Evolutionary conservation across 352 stramenopile species (phyloP).

Genomic region (Pythium utonaiense): DNA sequence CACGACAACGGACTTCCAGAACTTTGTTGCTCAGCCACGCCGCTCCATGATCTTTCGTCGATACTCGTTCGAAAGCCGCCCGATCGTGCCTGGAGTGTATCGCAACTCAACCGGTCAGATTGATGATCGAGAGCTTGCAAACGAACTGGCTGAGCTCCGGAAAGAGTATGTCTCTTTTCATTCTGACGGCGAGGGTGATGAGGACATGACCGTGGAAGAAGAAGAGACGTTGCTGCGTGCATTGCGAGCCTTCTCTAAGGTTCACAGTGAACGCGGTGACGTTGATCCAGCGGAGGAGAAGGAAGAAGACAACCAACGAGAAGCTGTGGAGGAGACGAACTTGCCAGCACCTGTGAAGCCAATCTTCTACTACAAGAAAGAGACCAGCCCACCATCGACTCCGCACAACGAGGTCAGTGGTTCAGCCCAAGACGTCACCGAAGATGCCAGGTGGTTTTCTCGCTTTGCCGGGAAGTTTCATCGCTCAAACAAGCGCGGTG

Average conservation of each 20-base stretch:
- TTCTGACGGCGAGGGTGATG: slow-evolving; percentile 3
- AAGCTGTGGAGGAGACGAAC: background rate
- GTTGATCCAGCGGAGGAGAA: background rate
- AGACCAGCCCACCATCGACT: background rate
- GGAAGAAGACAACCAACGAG: background rate
- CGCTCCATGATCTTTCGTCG: slow-evolving; percentile 19
- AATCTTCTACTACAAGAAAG: slow-evolving; percentile 15
- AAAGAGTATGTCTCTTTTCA: background rate
- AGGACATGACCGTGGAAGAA: slow-evolving; percentile 11
- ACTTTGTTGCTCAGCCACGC: slow-evolving; percentile 20
- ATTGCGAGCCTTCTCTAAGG: slow-evolving; percentile 6
- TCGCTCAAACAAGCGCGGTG: background rate
- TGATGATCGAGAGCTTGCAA: slow-evolving; percentile 3
- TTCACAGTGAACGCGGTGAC: background rate
- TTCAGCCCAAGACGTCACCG: background rate
- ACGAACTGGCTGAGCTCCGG: slow-evolving; percentile 16
- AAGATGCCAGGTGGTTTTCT: slow-evolving; percentile 6
- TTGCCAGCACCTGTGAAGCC: background rate
- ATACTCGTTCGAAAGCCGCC: background rate
- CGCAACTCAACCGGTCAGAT: slow-evolving; percentile 13
- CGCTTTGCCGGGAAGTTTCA: slow-evolving; percentile 5
- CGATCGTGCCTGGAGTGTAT: slow-evolving; percentile 2
- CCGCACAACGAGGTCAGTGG: background rate
- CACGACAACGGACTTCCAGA: slow-evolving; percentile 19
- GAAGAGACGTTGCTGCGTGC: slow-evolving; percentile 14